Evolutionary conservation across 148 eudicot genomes (phyloP), one percentile per base, ranked within the genome.

Genomic region (Chenopodium suecicum): DNA sequence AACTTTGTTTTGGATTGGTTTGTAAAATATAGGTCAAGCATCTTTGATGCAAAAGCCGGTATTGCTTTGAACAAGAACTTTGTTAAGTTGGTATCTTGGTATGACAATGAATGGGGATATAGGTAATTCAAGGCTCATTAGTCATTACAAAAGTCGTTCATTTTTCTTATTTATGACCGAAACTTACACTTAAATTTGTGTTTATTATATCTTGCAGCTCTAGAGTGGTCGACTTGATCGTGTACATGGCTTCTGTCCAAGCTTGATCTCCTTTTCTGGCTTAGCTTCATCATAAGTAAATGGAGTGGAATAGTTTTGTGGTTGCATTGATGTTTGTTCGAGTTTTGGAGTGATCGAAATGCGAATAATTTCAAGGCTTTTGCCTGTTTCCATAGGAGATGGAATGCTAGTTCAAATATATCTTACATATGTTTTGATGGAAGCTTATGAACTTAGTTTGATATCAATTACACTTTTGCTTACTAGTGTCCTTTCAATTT

Each of bases 61-160:
- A 92, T 93, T 87, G 92, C 98, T 67, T 84, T 93, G 89, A 93
- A 87, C 74, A 86, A 86, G 64, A 87, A 88, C 64, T 91, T 90
- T 80, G 88, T 92, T 64, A 94, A 94, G 83, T 87, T 94, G 25
- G 89, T 92, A 58, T 88, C 98, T 17, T 94, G 98, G 98, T 92
- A 94, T 32, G 98, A 94, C 89, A 94, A 94, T 31, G 98, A 94
- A 87, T 92, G 94, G 98, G 98, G 98, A 29, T 92, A 94, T 92
- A 92, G 98, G 97, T 93, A 90, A 86, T 66, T 70, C 27, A 31
- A 44, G 12, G 37, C 73, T 63, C 60, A 10, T 48, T 48, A 9
- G 12, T 48, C 52, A 9, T 32, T 34, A 31, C 41, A 14, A 44
- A 44, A 65, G 46, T 34, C 16, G 74, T 14, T 32, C 11, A 17